Base-by-base conservation (phyloP, 352 stramenopile genomes). In the Pilasporangium apinafurcum region DNA sequence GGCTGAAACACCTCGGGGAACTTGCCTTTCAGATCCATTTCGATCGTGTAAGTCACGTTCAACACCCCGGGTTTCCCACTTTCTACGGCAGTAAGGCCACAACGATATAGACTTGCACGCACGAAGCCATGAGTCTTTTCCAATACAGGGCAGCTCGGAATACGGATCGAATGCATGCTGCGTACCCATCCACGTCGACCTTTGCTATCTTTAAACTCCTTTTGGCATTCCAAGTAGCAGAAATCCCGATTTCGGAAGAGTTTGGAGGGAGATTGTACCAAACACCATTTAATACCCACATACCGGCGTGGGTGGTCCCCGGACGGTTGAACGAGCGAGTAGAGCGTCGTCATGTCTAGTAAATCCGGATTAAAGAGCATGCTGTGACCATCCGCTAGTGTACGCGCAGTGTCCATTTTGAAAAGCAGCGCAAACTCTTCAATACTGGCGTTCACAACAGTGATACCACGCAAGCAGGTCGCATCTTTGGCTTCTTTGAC, bases 211-310 rank as follows among this genome's bases (percentile, higher is more conserved):
- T 52, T 68, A 48, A 93, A 91, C 42, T 93, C 78, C 34, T 93
- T 88, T 31, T 90, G 81, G 45, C 75, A 90, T 60, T 92, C 80
- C 26, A 92, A 58, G 53, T 86, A 92, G 51, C 81, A 92, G 20
- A 92, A 88, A 37, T 92, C 81, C 42, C 78, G 58, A 44, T 85
- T 80, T 12, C 77, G 61, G 34, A 90, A 93, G 35, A 88, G 53
- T 22, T 65, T 65, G 2, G 68, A 84, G 1, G 81, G 81, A 6
- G 74, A 82, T n/a, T 83, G 71, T 14, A 87, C 67, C 4, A 84
- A 69, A 6, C 68, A 83, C 81, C 79, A 91, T 56, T 93, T 88
- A 51, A 91, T 74, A 29, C 74, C 81, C 13, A 90, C 77, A 51
- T 86, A 89, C 26, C 77, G 59, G 1, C 80, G 61, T 33, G 81